These are phyloP conservation scores for Colletotrichum sansevieriae DNA, from an alignment of 2,329 filamentous ascomycete species.

Conservation along the genomic window DNA sequence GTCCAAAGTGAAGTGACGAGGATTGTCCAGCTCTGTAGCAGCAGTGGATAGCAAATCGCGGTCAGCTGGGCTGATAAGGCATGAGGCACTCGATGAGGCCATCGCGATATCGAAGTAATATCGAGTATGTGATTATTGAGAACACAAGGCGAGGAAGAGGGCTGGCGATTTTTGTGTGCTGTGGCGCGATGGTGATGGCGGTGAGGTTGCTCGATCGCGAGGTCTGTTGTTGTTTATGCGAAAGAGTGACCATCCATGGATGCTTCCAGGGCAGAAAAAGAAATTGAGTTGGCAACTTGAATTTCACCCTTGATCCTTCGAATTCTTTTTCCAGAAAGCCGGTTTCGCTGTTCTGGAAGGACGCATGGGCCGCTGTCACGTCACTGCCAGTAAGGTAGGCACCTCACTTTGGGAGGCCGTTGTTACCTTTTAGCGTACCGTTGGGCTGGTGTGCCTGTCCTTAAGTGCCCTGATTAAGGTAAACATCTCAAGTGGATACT, in stretches of 20 bases:
- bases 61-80: conserved; percentile 1
- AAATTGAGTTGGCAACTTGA: conserved; percentile 17
- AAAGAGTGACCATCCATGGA: conserved; percentile 14
- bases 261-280: conserved; percentile 24
- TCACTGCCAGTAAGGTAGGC: conserved; percentile 8
- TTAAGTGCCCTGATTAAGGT: conserved; percentile 4
- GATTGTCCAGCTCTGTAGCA: neutral
- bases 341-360: conserved; percentile 26
- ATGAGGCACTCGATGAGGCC: conserved; percentile 24
- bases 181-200: neutral
- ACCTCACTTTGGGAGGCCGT: no score
- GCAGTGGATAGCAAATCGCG: neutral
- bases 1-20: neutral
- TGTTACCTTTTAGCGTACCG: no score
- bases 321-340: conserved; percentile 19
- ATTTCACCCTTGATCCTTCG: neutral
- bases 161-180: neutral
- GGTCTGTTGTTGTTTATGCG: conserved; percentile 28
- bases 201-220: conserved; percentile 15
- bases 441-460: neutral
- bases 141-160: neutral
- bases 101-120: conserved; percentile 30
- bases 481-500: conserved; percentile 16
- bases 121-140: conserved; percentile 4
- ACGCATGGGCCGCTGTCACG: conserved; percentile 27